Base-by-base conservation (phyloP, 306 rosid genomes). In the Cucurbita pepo region DNA sequence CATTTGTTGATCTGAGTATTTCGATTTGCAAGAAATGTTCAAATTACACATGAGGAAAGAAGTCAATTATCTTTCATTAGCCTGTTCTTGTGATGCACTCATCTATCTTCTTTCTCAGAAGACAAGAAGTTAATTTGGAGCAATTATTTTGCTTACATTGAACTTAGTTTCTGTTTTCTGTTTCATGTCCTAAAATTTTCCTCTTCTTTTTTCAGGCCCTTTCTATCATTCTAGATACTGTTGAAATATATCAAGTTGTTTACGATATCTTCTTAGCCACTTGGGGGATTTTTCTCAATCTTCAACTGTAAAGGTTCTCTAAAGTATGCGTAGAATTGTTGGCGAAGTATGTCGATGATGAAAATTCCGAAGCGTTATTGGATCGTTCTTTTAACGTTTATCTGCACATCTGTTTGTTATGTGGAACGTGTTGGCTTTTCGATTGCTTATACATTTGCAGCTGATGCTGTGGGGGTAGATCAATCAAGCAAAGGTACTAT, bases 381-480 rank as follows among this genome's bases (percentile, higher is more conserved):
- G 71, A 88, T 94, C 10, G 99, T 94, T 22, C 77, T 94, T 69
- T 72, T 94, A 75, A 94, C 99, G 76, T 94, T 94, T 81, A 55
- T 94, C 76, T 79, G 99, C 88, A 94, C 99, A 2, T 84, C 90
- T 15, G 97, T 94, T 57, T 94, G 99, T 72, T 94, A 94, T 70
- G 82, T 94, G 47, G 99, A 91, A 77, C 88, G 99, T 8, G 96
- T 94, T 0, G 99, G 99, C 47, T 94, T 94, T 76, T 94, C 99
- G 5, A 91, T 94, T 79, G 96, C 96, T 0, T 94, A 94, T 72
- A 94, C 99, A 6, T 81, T 86, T 59, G 99, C 99, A 61, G 97
- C 99, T 21, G 97, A 91, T 79, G 88, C 85, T 40, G 86, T 79
- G 2, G 83, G 83, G 6, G 84, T 91, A 16, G 91, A 84, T 41